These are phyloP conservation scores for Pichia gijzeniarum DNA, from an alignment of 805 yeast species.

Conservation along the genomic window DNA sequence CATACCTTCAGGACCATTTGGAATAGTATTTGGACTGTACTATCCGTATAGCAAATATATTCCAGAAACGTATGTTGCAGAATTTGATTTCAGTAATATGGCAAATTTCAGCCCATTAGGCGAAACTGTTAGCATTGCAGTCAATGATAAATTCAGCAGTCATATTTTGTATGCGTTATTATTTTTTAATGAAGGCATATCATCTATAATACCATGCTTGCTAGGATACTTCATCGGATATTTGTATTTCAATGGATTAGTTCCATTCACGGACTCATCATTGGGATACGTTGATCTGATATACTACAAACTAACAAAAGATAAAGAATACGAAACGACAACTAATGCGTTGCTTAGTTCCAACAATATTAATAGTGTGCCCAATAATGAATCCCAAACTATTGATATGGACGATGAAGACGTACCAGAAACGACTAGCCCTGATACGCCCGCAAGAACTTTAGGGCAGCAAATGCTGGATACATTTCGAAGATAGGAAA, in stretches of 20 bases:
- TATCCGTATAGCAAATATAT: constrained; percentile 36
- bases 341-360: neutral
- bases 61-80: constrained; percentile 36
- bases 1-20: constrained; percentile 39
- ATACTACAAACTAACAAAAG: constrained; percentile 15
- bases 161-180: constrained; percentile 8
- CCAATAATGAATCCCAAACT: constrained; percentile 18
- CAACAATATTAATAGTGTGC: constrained; percentile 9
- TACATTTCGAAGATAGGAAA: constrained; percentile 39
- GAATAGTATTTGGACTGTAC: constrained; percentile 33
- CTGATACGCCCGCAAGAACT: constrained; percentile 59
- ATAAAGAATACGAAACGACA: constrained; percentile 6
- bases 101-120: constrained; percentile 24
- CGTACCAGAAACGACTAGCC: constrained; percentile 11
- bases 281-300: constrained; percentile 15
- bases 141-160: constrained; percentile 15
- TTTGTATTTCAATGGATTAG: constrained; percentile 36
- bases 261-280: constrained; percentile 37
- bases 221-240: constrained; percentile 40
- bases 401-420: constrained; percentile 6
- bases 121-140: constrained; percentile 18
- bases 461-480: constrained; percentile 55
- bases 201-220: constrained; percentile 34
- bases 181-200: constrained; percentile 37
- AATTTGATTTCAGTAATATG: constrained; percentile 29